Base-by-base conservation (phyloP, 2,329 filamentous ascomycete genomes). In the Colletotrichum incanum region DNA sequence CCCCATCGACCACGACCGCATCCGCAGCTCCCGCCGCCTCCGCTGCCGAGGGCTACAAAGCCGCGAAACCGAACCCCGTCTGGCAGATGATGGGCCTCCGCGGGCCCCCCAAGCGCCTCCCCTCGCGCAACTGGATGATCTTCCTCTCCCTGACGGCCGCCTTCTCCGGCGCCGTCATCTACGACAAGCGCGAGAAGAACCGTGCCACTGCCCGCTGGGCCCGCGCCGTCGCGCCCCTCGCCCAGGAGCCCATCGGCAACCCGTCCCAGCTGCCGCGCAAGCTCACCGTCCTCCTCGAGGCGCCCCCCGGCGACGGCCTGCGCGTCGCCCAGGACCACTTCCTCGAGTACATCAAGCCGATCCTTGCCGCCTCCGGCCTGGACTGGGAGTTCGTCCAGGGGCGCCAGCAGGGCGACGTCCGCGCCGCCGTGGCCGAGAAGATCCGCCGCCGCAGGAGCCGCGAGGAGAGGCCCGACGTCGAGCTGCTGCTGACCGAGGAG, bases 381-480 rank as follows among this genome's bases (percentile, higher is more conserved):
- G 96, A 99, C 81, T 98, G 97, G 91, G 96, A 98, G 78, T 97
- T 98, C 69, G 90, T 98, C 7, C 96, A 98, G 83, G 96, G 96
- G 6, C 88, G 95, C 65, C 92, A 93, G 79, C 93, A 98, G 84
- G 96, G 96, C n/a, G 96, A 99, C 79, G 90, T 99, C 55, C 88
- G 96, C 73, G 95, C 94, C 64, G 93, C 93, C 18, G 88, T 97
- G 58, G 96, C 96, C 34, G 94, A 98, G 84, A 92, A 91, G 80
- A 94, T 98, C 81, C 89, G 96, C 71, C 91, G 94, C 78, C 86
- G 87, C 76, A 89, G 92, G 76, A 86, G 89, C 73, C 88, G 89
- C 16, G 88, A 91, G 71, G 86, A 88, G 77, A 84, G 82, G 58
- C 84, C 86, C 9, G 83, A 86, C 31, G 85, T 86, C 49, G 84